These are phyloP conservation scores for Calonectria hawksworthii DNA, from an alignment of 2,329 filamentous ascomycete species.

Conservation along the genomic window DNA sequence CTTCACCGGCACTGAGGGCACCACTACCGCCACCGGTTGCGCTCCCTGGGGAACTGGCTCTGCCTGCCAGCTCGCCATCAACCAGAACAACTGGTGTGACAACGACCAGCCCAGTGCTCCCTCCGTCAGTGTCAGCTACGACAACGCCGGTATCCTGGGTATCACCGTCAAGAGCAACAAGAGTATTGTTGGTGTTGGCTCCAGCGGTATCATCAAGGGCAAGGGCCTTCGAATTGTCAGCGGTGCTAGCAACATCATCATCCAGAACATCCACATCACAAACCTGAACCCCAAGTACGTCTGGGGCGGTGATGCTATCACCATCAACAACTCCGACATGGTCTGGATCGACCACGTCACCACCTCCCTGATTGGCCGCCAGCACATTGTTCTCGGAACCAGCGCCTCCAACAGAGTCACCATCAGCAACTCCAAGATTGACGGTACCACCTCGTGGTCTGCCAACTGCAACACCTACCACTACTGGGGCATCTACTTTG, in stretches of 20 bases:
- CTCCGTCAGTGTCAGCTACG: conserved; percentile 58
- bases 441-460: conserved; percentile 66
- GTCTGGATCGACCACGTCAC: conserved; percentile 67
- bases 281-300: conserved; percentile 69
- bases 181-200: conserved; percentile 65
- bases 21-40: conserved; percentile 64
- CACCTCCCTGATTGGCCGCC: conserved; percentile 69
- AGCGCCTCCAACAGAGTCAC: conserved; percentile 66
- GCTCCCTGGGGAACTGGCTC: conserved; percentile 67
- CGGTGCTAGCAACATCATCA: conserved; percentile 67
- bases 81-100: conserved; percentile 69
- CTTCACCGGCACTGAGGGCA: conserved; percentile 68
- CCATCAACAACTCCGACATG: conserved; percentile 58
- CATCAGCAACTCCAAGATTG: conserved; percentile 70
- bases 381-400: conserved; percentile 70
- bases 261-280: conserved; percentile 69
- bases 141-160: conserved; percentile 63
- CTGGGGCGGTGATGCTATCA: conserved; percentile 71
- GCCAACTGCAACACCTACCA: conserved; percentile 70
- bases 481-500: conserved; percentile 71
- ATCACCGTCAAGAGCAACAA: conserved; percentile 70
- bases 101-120: conserved; percentile 67
- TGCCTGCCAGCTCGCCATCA: conserved; percentile 70
- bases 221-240: conserved; percentile 65
- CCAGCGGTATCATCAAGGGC: conserved; percentile 67